Evolutionary conservation across 1,139 yeast genomes (phyloP).

Genomic region (Zygosaccharomyces sapae): DNA sequence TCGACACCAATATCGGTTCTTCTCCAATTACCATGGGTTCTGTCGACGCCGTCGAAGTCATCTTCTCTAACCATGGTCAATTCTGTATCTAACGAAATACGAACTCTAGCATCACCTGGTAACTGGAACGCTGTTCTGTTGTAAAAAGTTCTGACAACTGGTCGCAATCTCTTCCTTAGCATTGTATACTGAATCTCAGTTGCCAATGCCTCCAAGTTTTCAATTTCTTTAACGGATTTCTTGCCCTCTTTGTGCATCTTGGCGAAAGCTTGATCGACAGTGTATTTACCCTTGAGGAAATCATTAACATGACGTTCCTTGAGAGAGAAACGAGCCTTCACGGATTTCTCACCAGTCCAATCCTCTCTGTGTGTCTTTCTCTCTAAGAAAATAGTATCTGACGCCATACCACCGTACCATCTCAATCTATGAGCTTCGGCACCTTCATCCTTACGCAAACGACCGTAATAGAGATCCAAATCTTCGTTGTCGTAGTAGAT

Average conservation of each 20-base stretch:
- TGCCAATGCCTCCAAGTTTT: conserved; percentile 85
- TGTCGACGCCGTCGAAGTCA: conserved; percentile 85
- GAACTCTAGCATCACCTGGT: conserved; percentile 98
- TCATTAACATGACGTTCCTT: conserved; percentile 88
- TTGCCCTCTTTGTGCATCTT: conserved; percentile 91
- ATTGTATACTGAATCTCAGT: conserved; percentile 88
- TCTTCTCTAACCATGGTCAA: conserved; percentile 95
- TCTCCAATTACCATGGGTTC: conserved; percentile 94
- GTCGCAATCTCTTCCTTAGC: conserved; percentile 77
- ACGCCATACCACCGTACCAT: conserved; percentile 98
- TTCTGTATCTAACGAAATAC: conserved; percentile 95
- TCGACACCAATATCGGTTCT: conserved; percentile 97
- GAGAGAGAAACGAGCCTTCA: conserved; percentile 88
- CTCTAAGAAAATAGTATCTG: conserved; percentile 90
- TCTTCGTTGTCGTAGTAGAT: conserved; percentile 88
- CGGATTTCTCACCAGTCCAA: conserved; percentile 99
- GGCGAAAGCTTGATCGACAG: conserved; percentile 86
- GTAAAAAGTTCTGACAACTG: conserved; percentile 92
- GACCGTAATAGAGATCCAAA: conserved; percentile 88
- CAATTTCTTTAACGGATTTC: conserved; percentile 81
- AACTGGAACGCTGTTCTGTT: conserved; percentile 98
- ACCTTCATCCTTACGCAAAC: conserved; percentile 94
- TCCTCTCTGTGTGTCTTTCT: conserved; percentile 98
- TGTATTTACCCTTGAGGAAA: conserved; percentile 74
- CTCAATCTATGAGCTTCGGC: conserved; percentile 97